These are phyloP conservation scores for Hypoxylon intermedium DNA, from an alignment of 495 filamentous ascomycete genomes.

Conservation along the genomic window DNA sequence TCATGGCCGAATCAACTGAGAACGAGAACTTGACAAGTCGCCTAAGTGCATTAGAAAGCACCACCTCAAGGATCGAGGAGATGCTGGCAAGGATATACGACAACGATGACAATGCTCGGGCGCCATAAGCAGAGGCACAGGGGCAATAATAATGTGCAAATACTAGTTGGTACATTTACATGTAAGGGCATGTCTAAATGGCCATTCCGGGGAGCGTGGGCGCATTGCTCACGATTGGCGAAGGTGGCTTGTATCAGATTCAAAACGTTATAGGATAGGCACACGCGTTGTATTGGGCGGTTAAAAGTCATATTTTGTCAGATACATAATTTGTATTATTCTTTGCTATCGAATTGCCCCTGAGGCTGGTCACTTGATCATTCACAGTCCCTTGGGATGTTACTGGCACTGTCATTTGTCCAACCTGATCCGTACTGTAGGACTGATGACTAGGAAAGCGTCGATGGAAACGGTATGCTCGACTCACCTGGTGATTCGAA, in stretches of 20 bases:
- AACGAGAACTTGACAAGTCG: constrained; percentile 42
- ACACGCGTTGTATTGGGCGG: neutral
- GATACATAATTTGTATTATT: neutral
- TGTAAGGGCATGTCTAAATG: constrained; percentile 38
- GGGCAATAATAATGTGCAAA: neutral
- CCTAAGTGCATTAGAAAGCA: constrained; percentile 49
- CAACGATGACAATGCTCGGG: neutral
- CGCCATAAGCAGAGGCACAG: constrained; percentile 4
- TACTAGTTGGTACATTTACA: neutral
- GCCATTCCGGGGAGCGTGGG: constrained; percentile 43
- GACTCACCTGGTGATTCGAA: neutral
- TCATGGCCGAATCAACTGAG: constrained; percentile 51
- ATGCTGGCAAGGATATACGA: constrained; percentile 43
- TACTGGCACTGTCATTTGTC: neutral
- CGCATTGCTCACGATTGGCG: neutral
- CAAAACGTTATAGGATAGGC: neutral
- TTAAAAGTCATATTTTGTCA: neutral
- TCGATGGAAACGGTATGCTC: neutral
- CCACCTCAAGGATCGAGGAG: constrained; percentile 47
- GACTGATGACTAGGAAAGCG: neutral
- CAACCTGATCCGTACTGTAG: neutral
- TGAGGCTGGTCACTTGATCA: neutral
- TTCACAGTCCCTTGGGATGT: neutral
- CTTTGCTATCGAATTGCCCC: neutral
- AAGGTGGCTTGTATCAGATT: constrained; percentile 3